phyloP scores from a whole-genome alignment of 75 land plant genomes.

The Selaginella moellendorffii region DNA sequence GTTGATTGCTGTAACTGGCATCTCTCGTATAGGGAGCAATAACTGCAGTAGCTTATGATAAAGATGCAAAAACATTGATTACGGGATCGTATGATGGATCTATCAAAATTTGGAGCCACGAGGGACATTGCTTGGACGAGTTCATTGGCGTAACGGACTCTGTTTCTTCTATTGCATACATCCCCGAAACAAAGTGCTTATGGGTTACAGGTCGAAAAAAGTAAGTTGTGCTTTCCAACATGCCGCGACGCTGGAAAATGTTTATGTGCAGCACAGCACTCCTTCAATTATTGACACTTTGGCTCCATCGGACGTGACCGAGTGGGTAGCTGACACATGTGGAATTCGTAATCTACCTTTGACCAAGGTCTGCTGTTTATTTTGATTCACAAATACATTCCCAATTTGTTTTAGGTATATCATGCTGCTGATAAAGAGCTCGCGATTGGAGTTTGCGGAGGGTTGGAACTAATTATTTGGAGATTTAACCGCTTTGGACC shows the following conservation, averaged over 20 bases:
- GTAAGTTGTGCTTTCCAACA: neutral
- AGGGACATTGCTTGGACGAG: constrained; percentile 24
- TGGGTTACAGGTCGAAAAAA: constrained; percentile 22
- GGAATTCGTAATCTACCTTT: constrained; percentile 9
- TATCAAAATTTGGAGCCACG: constrained; percentile 24
- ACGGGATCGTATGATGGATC: constrained; percentile 26
- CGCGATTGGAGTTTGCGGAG: constrained; percentile 16
- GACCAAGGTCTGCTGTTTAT: no score
- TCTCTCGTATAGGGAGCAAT: constrained; percentile 29
- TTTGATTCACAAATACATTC: no score
- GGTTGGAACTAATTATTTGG: constrained; percentile 17
- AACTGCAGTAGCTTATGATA: constrained; percentile 20
- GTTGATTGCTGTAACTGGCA: no score
- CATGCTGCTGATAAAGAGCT: constrained; percentile 19
- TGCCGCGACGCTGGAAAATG: no score
- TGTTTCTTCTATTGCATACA: constrained; percentile 23
- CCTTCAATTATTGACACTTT: constrained; percentile 14
- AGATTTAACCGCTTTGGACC: constrained; percentile 21
- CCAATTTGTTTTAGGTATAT: constrained; percentile 17
- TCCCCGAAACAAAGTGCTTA: constrained; percentile 19
- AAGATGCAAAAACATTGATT: constrained; percentile 13
- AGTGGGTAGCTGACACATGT: constrained; percentile 25
- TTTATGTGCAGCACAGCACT: no score
- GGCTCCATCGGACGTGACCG: constrained; percentile 20
- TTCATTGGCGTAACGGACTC: constrained; percentile 15